These are phyloP conservation scores for Aurantiochytrium sp. DNA, from an alignment of 108 stramenopile species.

Conservation along the genomic window DNA sequence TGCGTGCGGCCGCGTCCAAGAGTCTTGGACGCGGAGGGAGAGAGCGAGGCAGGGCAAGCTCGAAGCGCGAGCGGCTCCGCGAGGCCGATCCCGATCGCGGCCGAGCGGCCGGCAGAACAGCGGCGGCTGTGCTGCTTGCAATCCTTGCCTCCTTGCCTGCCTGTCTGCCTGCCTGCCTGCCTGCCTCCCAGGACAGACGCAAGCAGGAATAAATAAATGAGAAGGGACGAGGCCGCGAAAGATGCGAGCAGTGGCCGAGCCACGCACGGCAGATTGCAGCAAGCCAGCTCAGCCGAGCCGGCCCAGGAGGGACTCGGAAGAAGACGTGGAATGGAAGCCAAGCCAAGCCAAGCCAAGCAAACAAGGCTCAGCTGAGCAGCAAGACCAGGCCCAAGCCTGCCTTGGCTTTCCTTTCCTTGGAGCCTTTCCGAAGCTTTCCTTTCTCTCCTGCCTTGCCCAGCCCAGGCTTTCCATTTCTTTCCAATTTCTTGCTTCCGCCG, in stretches of 20 bases:
- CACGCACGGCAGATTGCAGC: no score
- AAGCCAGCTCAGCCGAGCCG: no score
- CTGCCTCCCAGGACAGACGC: neutral
- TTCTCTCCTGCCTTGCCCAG: neutral
- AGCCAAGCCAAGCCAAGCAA: neutral
- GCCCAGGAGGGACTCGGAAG: neutral
- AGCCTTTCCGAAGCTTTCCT: neutral
- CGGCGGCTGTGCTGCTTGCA: no score
- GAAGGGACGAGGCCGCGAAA: no score
- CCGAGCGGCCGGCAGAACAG: no score
- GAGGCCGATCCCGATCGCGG: no score
- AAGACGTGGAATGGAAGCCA: neutral
- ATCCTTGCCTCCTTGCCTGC: neutral
- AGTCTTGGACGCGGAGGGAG: no score
- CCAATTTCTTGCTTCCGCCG: no score
- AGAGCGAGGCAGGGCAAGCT: no score
- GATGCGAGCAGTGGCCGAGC: no score
- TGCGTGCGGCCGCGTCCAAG: no score
- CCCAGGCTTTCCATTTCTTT: neutral
- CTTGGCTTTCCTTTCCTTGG: neutral
- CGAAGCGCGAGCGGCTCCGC: no score
- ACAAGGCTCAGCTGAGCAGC: neutral
- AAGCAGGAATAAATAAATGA: neutral
- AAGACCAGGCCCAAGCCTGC: neutral
- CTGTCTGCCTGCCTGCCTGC: neutral